Evolutionary conservation across 352 stramenopile species (phyloP), one percentile per base, ranked within the genome.

Genomic region (Phytophthora kernoviae): DNA sequence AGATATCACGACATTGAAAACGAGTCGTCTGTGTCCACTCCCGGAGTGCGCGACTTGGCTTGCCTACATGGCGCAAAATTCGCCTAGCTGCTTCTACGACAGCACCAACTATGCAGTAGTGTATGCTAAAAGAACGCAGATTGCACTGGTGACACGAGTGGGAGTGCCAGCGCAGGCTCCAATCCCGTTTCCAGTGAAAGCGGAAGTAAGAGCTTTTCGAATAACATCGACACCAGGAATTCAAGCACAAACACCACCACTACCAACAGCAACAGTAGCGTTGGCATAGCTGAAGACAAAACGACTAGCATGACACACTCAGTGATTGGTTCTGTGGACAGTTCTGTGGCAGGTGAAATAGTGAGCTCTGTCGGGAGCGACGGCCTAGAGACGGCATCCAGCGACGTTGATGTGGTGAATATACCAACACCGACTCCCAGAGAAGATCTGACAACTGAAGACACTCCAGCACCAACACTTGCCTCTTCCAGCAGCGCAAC

Each of bases 71-170:
- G 72, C 74, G 14, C 36, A 67, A 33, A 79, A 81, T 21, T 47
- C 70, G 15, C 82, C 82, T 0, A 52, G 84, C 58, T 90, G 74
- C 72, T 72, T 86, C 53, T 90, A 83, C 54, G 80, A 88, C 49
- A 77, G 78, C 60, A 78, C 64, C 50, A 88, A 90, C 70, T 89
- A 84, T 61, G 68, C 69, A 21, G 60, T 44, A 11, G 39, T 60
- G 39, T 91, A 79, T 58, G 46, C 43, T 26, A 45, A 18, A 91
- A 90, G 58, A 65, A 55, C 24, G 65, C 68, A 18, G 78, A 87
- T 44, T 91, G 82, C 47, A 47, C 46, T 14, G 61, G 18, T 21
- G 63, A 57, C 24, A 18, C 30, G 15, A 62, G 44, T 47, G 41
- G 14, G 12, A 48, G 53, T 46, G 33, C 21, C 24, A 65, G 41